Evolutionary conservation across 129 eudicot genomes (phyloP).

Genomic region (Flaveria trinervia): DNA sequence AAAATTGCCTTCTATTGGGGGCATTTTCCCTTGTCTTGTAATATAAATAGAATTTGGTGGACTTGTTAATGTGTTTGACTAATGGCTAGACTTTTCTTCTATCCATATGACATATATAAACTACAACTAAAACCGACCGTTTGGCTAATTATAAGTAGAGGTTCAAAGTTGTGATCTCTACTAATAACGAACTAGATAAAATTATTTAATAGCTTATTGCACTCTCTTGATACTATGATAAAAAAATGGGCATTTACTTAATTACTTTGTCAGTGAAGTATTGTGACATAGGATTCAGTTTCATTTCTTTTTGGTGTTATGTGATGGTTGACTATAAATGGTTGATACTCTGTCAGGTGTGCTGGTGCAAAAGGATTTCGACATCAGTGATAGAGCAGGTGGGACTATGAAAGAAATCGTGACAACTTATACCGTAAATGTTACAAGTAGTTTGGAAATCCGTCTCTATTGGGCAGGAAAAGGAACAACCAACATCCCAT

Average conservation of each 20-base stretch:
- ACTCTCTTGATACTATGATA: not conserved
- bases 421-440: conserved; percentile 39
- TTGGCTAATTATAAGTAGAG: not conserved
- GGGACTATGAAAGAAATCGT: conserved; percentile 8
- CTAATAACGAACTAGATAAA: not conserved
- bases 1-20: too few species aligned
- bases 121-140: not conserved
- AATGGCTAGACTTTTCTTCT: not conserved
- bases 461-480: conserved; percentile 80
- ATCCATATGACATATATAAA: not conserved
- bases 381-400: conserved; percentile 10
- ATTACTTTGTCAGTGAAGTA: not conserved
- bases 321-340: not conserved
- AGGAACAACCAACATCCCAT: conserved; percentile 83
- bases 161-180: not conserved
- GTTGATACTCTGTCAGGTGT: not conserved
- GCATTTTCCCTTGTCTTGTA: too few species aligned
- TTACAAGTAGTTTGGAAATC: conserved; percentile 57
- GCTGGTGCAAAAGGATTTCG: not conserved
- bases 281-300: not conserved
- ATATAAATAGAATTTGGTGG: too few species aligned
- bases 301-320: not conserved
- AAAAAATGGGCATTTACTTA: not conserved
- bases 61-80: not conserved
- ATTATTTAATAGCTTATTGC: not conserved